phyloP scores from a whole-genome alignment of 2,329 filamentous ascomycete genomes.

The Stagonosporopsis vannaccii region DNA sequence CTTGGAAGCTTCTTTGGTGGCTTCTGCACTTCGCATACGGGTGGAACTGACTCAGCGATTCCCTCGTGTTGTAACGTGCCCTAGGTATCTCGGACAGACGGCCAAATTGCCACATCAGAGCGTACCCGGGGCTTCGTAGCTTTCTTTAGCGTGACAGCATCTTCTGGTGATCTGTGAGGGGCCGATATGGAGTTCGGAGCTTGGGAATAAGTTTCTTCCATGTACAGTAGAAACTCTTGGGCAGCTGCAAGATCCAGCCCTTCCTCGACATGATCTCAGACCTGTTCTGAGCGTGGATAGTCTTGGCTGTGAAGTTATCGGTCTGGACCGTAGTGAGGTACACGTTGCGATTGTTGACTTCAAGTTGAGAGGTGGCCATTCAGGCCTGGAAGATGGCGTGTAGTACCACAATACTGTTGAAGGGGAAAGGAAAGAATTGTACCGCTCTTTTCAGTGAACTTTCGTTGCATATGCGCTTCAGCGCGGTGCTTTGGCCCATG shows the following conservation, averaged over 20 bases:
- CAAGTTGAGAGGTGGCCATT: too few species aligned
- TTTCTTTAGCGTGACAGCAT: background rate
- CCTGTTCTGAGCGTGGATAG: background rate
- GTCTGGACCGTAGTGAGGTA: background rate
- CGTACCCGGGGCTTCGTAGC: background rate
- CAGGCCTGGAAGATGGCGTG: too few species aligned
- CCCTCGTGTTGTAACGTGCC: background rate
- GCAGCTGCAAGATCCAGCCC: background rate
- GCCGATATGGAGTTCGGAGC: background rate
- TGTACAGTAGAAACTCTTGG: background rate
- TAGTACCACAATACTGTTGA: background rate
- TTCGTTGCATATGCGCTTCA: background rate
- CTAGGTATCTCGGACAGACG: background rate
- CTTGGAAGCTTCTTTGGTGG: background rate
- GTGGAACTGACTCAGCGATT: too few species aligned
- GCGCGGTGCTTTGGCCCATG: background rate
- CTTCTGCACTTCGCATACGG: background rate
- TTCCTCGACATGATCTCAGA: background rate
- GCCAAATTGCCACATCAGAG: background rate
- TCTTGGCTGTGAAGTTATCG: background rate
- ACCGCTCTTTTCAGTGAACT: background rate
- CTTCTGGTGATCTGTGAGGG: background rate
- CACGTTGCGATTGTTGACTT: background rate
- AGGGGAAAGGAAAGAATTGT: background rate
- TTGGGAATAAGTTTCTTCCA: background rate